Percentiles rank a stretch among this genome's conserved stretches.
Conservation (phyloP, 225 moss, liverwort and hornwort genomes). For the Asterella californica region DNA sequence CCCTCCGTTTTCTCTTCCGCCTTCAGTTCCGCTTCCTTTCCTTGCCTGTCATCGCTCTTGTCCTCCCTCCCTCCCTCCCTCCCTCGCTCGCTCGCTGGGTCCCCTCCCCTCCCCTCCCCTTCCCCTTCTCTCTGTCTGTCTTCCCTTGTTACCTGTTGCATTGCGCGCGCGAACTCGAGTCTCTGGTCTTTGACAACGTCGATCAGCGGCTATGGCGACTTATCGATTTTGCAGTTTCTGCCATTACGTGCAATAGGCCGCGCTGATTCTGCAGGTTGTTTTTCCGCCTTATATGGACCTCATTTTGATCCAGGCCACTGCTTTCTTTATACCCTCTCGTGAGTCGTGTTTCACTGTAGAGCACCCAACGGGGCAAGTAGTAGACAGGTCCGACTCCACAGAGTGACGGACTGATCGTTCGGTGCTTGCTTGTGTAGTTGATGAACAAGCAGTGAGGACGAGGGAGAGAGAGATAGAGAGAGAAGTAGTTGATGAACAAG, state of each 20-base stretch:
- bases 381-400: neutral
- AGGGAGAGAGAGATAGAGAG: no score
- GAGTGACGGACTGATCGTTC: neutral
- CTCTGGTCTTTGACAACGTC: neutral
- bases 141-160: neutral
- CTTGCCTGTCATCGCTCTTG: neutral
- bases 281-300: conserved; percentile 10
- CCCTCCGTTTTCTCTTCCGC: neutral
- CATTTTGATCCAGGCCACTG: conserved; percentile 14
- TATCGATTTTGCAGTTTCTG: conserved; percentile 17
- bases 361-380: neutral
- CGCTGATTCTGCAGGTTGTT: conserved; percentile 10
- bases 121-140: neutral
- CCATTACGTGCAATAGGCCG: conserved; percentile 13
- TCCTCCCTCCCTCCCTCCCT: neutral
- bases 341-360: conserved; percentile 5
- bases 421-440: no score
- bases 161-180: conserved; percentile 11
- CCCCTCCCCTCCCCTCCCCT: neutral
- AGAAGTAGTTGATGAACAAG: no score
- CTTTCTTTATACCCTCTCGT: neutral
- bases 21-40: neutral
- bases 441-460: no score
- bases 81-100: neutral
- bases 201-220: conserved; percentile 36